A percentile compares a stretch with the other conserved stretches of the same genome.
phyloP scores from a whole-genome alignment of 2,329 filamentous ascomycete genomes.

The Sporothrix luriei region DNA sequence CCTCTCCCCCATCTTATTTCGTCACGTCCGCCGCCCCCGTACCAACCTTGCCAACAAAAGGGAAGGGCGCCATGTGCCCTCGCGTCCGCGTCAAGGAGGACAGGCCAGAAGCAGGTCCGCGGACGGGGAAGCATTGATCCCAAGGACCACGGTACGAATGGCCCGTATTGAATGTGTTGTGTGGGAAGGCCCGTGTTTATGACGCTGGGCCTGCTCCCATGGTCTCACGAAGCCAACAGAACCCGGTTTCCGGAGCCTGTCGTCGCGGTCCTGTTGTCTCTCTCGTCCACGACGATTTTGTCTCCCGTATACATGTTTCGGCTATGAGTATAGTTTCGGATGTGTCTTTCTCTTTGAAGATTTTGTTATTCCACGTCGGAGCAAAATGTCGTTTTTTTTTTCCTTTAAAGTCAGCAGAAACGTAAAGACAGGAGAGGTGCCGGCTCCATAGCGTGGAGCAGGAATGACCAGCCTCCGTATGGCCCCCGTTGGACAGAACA shows the following conservation, averaged over 20 bases:
- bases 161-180: background rate
- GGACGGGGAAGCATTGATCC: background rate
- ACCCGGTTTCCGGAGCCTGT: background rate
- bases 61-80: background rate
- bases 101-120: background rate
- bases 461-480: background rate
- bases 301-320: background rate
- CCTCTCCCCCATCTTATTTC: background rate
- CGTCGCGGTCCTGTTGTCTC: background rate
- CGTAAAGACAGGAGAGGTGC: background rate
- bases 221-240: background rate
- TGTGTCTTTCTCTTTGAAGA: no score
- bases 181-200: conserved; percentile 5
- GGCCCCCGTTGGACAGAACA: background rate
- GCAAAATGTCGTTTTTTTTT: background rate
- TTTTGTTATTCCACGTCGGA: background rate
- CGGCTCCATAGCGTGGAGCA: background rate
- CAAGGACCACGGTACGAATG: background rate
- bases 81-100: background rate
- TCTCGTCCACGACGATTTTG: background rate
- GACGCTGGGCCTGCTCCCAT: background rate
- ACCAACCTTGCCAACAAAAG: background rate
- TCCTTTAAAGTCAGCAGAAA: background rate
- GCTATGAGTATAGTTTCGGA: background rate
- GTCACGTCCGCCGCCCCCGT: background rate